phyloP scores from a whole-genome alignment of 108 stramenopile genomes.

The Stephanodiscus triporus region DNA sequence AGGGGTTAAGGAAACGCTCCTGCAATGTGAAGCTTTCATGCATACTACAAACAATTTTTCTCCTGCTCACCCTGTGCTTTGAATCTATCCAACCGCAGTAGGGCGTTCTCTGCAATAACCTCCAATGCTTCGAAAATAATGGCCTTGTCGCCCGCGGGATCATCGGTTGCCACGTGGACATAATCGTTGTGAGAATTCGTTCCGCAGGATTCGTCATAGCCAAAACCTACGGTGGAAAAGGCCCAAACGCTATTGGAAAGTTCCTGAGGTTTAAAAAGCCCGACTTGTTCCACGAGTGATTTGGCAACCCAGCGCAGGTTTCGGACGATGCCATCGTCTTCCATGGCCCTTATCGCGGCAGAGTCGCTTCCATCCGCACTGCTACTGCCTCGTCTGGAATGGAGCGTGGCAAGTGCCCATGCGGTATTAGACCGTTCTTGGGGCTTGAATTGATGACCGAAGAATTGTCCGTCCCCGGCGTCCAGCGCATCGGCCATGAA shows the following conservation, averaged over 20 bases:
- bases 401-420: conserved; percentile 80
- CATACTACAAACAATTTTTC: not conserved
- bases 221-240: conserved; percentile 80
- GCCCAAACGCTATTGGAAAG: conserved; percentile 64
- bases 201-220: conserved; percentile 41
- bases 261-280: conserved; percentile 78
- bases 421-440: conserved; percentile 52
- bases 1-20: not conserved
- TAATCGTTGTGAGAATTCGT: conserved; percentile 63
- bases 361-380: conserved; percentile 1
- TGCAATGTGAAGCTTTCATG: not conserved
- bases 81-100: conserved; percentile 55
- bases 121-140: conserved; percentile 52
- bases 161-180: conserved; percentile 56
- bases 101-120: conserved; percentile 48
- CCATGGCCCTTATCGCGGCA: conserved; percentile 13
- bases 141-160: conserved; percentile 54
- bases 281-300: conserved; percentile 42
- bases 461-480: conserved; percentile 49
- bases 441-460: conserved; percentile 67
- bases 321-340: conserved; percentile 58
- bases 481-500: conserved; percentile 68
- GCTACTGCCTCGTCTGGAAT: conserved; percentile 48
- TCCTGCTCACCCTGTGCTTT: conserved; percentile 44
- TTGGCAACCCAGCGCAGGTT: conserved; percentile 64